phyloP scores from a whole-genome alignment of 768 basidiomycete genomes.

The Pulveroboletus sp. region DNA sequence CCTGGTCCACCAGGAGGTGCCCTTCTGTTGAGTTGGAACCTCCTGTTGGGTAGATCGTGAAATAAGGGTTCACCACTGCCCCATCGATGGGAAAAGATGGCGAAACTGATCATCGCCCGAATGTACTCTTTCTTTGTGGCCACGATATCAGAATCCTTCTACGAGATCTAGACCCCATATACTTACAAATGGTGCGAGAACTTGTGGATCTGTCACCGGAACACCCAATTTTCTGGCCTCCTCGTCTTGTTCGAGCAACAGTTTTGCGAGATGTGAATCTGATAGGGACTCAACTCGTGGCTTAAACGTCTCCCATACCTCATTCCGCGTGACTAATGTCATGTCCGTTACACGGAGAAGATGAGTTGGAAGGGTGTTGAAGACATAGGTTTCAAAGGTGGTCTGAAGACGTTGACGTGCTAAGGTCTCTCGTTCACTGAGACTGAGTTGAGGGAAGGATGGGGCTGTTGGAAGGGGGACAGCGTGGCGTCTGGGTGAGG shows the following conservation, averaged over 20 bases:
- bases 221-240: conserved; percentile 19
- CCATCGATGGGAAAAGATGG: conserved; percentile 27
- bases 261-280: conserved; percentile 21
- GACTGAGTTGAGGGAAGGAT: conserved; percentile 17
- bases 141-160: conserved; percentile 2
- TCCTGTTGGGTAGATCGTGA: conserved; percentile 19
- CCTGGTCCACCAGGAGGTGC: conserved; percentile 16
- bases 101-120: conserved; percentile 19
- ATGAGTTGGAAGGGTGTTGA: conserved; percentile 23
- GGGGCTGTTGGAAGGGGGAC: conserved; percentile 11
- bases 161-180: neutral
- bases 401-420: conserved; percentile 17
- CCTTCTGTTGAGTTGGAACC: conserved; percentile 9
- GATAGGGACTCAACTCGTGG: conserved; percentile 18
- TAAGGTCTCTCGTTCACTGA: conserved; percentile 18
- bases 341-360: conserved; percentile 21
- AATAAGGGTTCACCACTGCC: conserved; percentile 19
- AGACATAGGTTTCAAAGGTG: conserved; percentile 23
- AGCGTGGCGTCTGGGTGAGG: conserved; percentile 20
- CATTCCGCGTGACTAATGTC: conserved; percentile 17
- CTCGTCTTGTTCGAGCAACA: conserved; percentile 23
- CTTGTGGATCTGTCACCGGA: conserved; percentile 18
- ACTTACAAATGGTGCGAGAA: conserved; percentile 20
- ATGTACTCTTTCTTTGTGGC: conserved; percentile 14
- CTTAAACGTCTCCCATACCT: conserved; percentile 18